Percentiles rank a stretch among this genome's conserved stretches.
phyloP scores from a whole-genome alignment of 352 stramenopile genomes.

The Globisporangium abappressorium region DNA sequence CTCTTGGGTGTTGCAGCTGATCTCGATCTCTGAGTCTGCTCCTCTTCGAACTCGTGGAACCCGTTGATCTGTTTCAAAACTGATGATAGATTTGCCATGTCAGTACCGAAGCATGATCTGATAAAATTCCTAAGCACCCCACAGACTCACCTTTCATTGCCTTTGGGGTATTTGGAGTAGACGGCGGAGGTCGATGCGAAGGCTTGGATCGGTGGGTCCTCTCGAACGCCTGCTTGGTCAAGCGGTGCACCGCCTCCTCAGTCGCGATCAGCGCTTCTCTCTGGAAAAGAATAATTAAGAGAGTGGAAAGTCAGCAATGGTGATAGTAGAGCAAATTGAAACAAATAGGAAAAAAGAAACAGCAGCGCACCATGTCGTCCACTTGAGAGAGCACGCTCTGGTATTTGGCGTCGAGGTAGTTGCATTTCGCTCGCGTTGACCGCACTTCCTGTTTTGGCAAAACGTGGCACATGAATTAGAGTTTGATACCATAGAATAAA shows the following conservation, averaged over 20 bases:
- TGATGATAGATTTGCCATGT: not conserved
- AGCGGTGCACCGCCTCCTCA: conserved; percentile 31
- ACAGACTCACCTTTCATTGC: not conserved
- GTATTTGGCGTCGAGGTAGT: conserved; percentile 43
- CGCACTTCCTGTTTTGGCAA: conserved; percentile 27
- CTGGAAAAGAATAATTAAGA: conserved; percentile 7
- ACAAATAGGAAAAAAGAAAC: not conserved
- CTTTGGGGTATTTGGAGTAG: conserved; percentile 25
- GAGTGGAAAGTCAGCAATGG: not conserved
- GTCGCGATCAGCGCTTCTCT: conserved; percentile 29
- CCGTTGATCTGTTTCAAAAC: not conserved
- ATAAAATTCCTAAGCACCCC: too few species aligned
- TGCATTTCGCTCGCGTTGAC: conserved; percentile 35
- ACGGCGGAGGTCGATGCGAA: conserved; percentile 14
- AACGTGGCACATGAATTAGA: not conserved
- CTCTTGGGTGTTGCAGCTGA: not conserved
- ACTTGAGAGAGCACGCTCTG: conserved; percentile 30
- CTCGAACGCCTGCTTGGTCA: conserved; percentile 27
- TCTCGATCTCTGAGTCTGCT: not conserved
- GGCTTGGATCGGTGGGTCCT: conserved; percentile 15
- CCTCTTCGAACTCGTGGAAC: not conserved
- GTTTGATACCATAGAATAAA: not conserved
- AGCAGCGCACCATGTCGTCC: conserved; percentile 29
- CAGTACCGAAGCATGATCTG: too few species aligned
- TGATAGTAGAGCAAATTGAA: not conserved